Evolutionary conservation across 257 asterid genomes (phyloP), one percentile per base, ranked within the genome.

Genomic region (Plantago major): DNA sequence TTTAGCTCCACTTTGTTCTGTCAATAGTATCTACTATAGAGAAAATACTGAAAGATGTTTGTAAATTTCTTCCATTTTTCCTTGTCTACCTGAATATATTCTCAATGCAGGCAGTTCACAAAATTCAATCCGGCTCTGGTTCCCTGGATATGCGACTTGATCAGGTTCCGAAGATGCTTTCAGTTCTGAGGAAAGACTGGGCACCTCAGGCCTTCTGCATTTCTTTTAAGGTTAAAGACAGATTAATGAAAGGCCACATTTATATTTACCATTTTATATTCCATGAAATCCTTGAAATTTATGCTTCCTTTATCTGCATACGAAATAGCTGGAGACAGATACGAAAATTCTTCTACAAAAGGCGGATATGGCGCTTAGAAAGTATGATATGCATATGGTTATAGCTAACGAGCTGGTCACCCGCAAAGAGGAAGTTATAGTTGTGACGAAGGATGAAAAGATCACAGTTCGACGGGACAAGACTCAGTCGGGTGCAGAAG

Each of bases 91-190:
- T n/a, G 26, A 22, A 22, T 33, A 33, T 33, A 33, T 33, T 33
- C 40, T 33, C 3, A 44, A 11, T 70, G 65, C 89, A 92, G 97
- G 77, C 69, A 2, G 75, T 67, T 55, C 96, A 92, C 71, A 92
- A 92, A 78, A 89, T 92, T 67, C 96, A 92, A 78, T 92, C 99
- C 11, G 72, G 77, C 38, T 78, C 94, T 10, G 96, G 99, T 56
- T 96, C 97, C 48, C 66, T 92, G 55, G 96, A 89, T 72, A 86
- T 89, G 82, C 81, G 95, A 13, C 96, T 89, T 16, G 96, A 79
- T 72, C 95, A 89, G 72, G 97, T 73, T 43, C 97, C 95, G 0
- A 92, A 92, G 80, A 92, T 92, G 99, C 89, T 92, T 65, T 80
- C 84, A 12, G 85, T 84, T 72, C 81, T 89, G 50, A 73, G 97